Evolutionary conservation across 805 yeast genomes (phyloP).

Genomic region (Candida vaughaniae): DNA sequence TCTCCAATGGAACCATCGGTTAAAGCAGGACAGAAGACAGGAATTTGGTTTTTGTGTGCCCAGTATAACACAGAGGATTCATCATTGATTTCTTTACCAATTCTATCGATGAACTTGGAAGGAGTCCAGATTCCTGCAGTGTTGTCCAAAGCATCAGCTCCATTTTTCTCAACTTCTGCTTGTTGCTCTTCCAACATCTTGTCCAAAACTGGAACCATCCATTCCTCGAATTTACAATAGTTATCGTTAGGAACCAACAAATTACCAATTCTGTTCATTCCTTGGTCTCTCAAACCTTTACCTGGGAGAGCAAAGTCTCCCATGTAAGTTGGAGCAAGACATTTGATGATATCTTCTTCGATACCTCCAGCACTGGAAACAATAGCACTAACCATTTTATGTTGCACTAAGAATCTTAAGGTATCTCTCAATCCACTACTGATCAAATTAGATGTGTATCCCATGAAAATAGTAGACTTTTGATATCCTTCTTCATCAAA

Average conservation of each 20-base stretch:
- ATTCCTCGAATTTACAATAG: conserved; percentile 96
- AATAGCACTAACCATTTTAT: conserved; percentile 91
- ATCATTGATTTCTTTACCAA: conserved; percentile 93
- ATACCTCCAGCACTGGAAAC: conserved; percentile 99
- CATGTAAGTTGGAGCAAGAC: conserved; percentile 92
- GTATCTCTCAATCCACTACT: conserved; percentile 94
- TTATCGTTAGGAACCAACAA: conserved; percentile 96
- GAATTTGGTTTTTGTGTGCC: conserved; percentile 97
- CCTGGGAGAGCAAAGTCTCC: conserved; percentile 90
- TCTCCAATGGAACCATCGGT: conserved; percentile 99
- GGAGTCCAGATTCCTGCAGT: conserved; percentile 87
- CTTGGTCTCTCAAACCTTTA: conserved; percentile 79
- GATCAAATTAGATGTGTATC: conserved; percentile 94
- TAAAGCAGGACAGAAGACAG: conserved; percentile 94
- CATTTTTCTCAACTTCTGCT: conserved; percentile 49
- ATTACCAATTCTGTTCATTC: conserved; percentile 97
- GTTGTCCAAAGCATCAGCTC: conserved; percentile 56
- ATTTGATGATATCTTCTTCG: conserved; percentile 95
- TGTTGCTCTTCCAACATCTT: conserved; percentile 87
- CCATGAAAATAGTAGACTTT: conserved; percentile 89
- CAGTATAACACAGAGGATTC: conserved; percentile 93
- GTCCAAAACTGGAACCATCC: conserved; percentile 95
- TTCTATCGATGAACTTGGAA: conserved; percentile 82
- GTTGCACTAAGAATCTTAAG: conserved; percentile 81
- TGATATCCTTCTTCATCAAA: conserved; percentile 78